phyloP scores from a whole-genome alignment of 2,329 filamentous ascomycete species.

The Aquanectria penicillioides region DNA sequence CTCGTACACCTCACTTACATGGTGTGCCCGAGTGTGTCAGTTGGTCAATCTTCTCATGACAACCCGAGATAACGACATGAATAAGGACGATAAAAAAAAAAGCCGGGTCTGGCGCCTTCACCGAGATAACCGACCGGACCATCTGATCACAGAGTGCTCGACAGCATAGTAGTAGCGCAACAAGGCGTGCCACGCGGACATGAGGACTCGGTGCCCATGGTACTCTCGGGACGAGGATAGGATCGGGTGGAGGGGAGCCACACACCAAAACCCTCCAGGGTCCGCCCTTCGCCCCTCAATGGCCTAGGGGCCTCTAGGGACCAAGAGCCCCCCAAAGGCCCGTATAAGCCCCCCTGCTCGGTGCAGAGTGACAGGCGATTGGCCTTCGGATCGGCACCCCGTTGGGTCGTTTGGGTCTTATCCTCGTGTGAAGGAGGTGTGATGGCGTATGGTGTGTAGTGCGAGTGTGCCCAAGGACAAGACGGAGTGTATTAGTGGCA shows the following conservation, averaged over 20 bases:
- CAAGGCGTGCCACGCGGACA: slow-evolving; percentile 25
- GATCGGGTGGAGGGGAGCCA: slow-evolving; percentile 7
- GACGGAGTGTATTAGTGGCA: slow-evolving; percentile 2
- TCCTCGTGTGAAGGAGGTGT: slow-evolving; percentile 14
- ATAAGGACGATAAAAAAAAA: background rate
- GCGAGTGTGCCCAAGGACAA: slow-evolving; percentile 5
- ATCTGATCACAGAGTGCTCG: slow-evolving; percentile 14
- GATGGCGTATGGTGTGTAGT: background rate
- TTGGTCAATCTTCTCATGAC: slow-evolving; percentile 9
- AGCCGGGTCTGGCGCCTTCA: slow-evolving; percentile 14
- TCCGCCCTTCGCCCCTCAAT: background rate
- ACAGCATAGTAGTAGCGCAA: slow-evolving; percentile 10
- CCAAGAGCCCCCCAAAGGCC: background rate
- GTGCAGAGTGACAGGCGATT: slow-evolving; percentile 5
- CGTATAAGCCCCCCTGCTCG: slow-evolving; percentile 18
- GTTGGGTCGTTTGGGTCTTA: slow-evolving; percentile 12
- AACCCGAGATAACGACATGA: slow-evolving; percentile 11
- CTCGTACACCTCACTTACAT: too few species aligned
- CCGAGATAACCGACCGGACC: slow-evolving; percentile 15
- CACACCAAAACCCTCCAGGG: slow-evolving; percentile 1
- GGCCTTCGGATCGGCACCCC: slow-evolving; percentile 8
- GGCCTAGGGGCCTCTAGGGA: background rate
- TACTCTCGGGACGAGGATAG: background rate
- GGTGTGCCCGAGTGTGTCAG: background rate
- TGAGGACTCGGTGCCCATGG: background rate